phyloP scores from a whole-genome alignment of 176 grass and related monocot species.

The Rhynchospora pubera region DNA sequence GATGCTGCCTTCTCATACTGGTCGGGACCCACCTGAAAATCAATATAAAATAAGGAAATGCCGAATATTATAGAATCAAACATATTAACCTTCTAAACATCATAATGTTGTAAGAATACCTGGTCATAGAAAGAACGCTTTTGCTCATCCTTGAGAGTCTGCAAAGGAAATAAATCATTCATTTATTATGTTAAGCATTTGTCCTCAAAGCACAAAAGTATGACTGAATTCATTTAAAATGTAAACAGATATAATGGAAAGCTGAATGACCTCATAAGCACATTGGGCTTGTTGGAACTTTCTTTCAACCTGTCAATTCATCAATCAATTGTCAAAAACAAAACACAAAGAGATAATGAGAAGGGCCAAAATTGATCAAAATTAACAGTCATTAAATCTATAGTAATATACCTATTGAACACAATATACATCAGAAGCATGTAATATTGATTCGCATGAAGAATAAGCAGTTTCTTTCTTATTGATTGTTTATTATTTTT shows the following conservation, averaged over 20 bases:
- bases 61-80: not conserved
- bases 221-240: not conserved
- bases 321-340: not conserved
- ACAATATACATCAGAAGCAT: too few relatives aligned
- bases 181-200: too few relatives aligned
- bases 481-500: too few relatives aligned
- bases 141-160: conserved; percentile 90
- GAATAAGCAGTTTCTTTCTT: too few relatives aligned
- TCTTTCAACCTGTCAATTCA: conserved; percentile 52
- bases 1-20: conserved; percentile 77
- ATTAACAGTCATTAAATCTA: not conserved
- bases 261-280: conserved; percentile 68
- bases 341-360: not conserved
- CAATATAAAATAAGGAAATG: not conserved
- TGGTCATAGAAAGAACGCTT: conserved; percentile 88
- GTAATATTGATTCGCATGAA: too few relatives aligned
- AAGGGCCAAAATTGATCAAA: not conserved
- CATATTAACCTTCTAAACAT: not conserved
- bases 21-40: conserved; percentile 69
- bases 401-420: not conserved
- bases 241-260: not conserved
- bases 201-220: too few relatives aligned
- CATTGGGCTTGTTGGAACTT: conserved; percentile 97
- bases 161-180: too few relatives aligned
- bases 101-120: conserved; percentile 36